phyloP scores from a whole-genome alignment of 2,329 filamentous ascomycete genomes.

The Lachnellula arida region DNA sequence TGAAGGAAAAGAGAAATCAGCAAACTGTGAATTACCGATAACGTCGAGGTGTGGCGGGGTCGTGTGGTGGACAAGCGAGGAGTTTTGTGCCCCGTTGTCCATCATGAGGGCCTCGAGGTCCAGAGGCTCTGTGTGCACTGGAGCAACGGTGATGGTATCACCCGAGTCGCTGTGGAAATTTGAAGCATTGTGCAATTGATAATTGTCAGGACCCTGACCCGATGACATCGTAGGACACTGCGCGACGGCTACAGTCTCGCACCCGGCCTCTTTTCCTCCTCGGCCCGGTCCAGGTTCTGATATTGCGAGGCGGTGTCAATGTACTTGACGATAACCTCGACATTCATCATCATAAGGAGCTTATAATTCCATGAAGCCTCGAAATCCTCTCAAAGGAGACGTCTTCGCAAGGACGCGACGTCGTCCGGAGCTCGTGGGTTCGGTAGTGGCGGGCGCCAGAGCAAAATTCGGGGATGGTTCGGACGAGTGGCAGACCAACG shows the following conservation, averaged over 20 bases:
- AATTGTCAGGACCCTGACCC: conserved; percentile 14
- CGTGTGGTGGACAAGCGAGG: conserved; percentile 12
- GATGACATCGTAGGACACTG: conserved; percentile 19
- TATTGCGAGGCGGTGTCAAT: not conserved
- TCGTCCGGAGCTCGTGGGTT: not conserved
- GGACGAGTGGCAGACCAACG: not conserved
- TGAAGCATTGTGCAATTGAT: conserved; percentile 16
- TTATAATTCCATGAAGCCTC: not conserved
- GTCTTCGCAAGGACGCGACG: not conserved
- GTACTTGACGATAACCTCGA: conserved; percentile 1
- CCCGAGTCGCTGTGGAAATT: conserved; percentile 12
- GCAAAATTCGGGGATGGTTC: not conserved
- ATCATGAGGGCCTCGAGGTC: conserved; percentile 29
- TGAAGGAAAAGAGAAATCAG: conserved; percentile 46
- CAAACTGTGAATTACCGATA: conserved; percentile 38
- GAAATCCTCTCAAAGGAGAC: not conserved
- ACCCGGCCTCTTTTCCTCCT: not conserved
- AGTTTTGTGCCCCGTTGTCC: conserved; percentile 16
- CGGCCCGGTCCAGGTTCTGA: not conserved
- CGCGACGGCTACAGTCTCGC: not conserved
- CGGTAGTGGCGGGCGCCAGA: not conserved
- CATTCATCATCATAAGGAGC: conserved; percentile 4
- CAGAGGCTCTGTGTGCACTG: conserved; percentile 21
- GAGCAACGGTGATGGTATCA: conserved; percentile 10
- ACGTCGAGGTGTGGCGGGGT: conserved; percentile 25